Conservation (phyloP, 2,329 filamentous ascomycete genomes). For the Penicillium sp. region DNA sequence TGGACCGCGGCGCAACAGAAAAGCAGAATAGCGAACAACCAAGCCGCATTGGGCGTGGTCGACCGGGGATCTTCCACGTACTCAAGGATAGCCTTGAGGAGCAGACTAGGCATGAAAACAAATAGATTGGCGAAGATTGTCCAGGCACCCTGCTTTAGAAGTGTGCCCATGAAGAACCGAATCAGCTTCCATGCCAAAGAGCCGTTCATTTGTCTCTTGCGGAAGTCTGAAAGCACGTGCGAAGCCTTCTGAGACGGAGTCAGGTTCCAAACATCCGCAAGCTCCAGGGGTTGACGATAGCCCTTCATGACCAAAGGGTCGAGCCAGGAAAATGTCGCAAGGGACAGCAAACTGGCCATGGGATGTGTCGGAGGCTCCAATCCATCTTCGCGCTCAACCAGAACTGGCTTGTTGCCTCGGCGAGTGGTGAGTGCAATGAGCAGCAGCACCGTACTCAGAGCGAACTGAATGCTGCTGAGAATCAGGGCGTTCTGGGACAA, state of each 20-base stretch:
- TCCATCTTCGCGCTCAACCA: constrained; percentile 84
- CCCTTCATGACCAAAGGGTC: constrained; percentile 86
- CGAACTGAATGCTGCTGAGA: constrained; percentile 72
- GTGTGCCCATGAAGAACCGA: constrained; percentile 74
- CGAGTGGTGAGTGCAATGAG: constrained; percentile 76
- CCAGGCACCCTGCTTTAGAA: constrained; percentile 77
- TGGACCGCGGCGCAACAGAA: constrained; percentile 79
- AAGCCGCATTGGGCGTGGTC: constrained; percentile 81
- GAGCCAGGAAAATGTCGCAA: constrained; percentile 87
- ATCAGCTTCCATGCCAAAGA: constrained; percentile 77
- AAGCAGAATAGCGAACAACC: constrained; percentile 91
- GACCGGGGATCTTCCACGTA: constrained; percentile 82
- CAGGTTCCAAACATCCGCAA: constrained; percentile 89
- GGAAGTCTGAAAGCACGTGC: constrained; percentile 75
- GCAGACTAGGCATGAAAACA: constrained; percentile 85
- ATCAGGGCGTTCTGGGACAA: constrained; percentile 61
- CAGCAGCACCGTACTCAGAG: constrained; percentile 70
- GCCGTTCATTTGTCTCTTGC: constrained; percentile 78
- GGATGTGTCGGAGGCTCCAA: constrained; percentile 86
- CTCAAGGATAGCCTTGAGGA: constrained; percentile 87
- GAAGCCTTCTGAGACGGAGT: constrained; percentile 84
- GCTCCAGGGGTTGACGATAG: constrained; percentile 78
- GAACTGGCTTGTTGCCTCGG: constrained; percentile 86
- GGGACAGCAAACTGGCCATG: constrained; percentile 81
- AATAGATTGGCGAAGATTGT: constrained; percentile 77